Base-by-base conservation (phyloP, 2,329 filamentous ascomycete genomes). In the Raffaelea deltoideospora region DNA sequence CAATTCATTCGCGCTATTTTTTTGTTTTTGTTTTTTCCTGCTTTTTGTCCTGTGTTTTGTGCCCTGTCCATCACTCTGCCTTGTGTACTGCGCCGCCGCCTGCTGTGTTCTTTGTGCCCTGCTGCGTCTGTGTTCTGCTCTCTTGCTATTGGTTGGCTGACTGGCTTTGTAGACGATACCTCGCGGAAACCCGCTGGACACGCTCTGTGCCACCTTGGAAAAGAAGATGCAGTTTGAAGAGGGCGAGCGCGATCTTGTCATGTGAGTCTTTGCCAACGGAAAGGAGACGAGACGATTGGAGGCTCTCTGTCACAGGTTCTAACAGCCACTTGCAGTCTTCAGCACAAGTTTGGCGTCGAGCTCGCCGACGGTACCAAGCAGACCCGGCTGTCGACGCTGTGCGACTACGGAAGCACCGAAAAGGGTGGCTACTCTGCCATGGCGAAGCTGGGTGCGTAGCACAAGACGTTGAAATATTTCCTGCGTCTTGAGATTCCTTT, bases 171-270 rank as follows among this genome's bases (percentile, higher is more conserved):
- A 72, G 54, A 85, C 79, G 52, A 79, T 62, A 6, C 78, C 83
- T 21, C 66, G 74, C 38, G 79, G 76, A 37, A 94, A 83, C 64
- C 80, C 85, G 4, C 71, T 94, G 19, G 87, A 94, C 58, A 88
- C 82, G n/a, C 74, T 94, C 28, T 94, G 86, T 63, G 84, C 83
- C 23, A 81, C 76, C 3, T 72, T 94, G 22, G 85, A 93, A 67
- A 63, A 82, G 67, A 93, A 92, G 75, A 92, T 93, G 83, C 72
- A 82, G 59, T 94, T 79, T 58, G 79, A 72, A 52, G 66, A 79
- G 49, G 79, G 71, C 42, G 85, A 94, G 72, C 78, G 86, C 41
- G 86, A 93, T 58, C 65, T 92, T 46, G 81, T 90, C 45, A 73
- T 81, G 61, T 44, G 34, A 17, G 31, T 34, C 13, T 3, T 18